These are phyloP conservation scores for Fusarium pseudonygamai DNA, from an alignment of 2,329 filamentous ascomycete genomes.

Conservation along the genomic window DNA sequence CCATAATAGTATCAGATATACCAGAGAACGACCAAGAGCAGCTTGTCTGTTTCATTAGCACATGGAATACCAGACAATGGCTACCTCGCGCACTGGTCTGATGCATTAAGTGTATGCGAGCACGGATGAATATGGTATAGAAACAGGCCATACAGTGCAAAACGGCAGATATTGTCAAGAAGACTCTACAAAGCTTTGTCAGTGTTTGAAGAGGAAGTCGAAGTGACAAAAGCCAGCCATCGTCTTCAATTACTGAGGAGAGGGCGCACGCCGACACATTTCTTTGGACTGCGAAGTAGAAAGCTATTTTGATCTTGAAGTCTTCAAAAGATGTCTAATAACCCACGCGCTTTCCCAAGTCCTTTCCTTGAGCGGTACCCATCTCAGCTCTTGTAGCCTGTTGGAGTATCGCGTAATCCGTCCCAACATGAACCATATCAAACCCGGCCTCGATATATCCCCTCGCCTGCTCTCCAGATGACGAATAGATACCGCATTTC, in stretches of 20 bases:
- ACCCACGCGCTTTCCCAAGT: not conserved
- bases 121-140: constrained; percentile 40
- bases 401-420: not conserved
- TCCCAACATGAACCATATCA: constrained; percentile 10
- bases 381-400: not conserved
- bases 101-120: constrained; percentile 50
- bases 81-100: constrained; percentile 49
- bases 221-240: not conserved
- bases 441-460: constrained; percentile 6
- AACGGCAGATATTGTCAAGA: constrained; percentile 57
- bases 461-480: not conserved
- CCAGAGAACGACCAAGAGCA: accelerated
- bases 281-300: not conserved
- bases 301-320: not conserved
- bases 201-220: not conserved
- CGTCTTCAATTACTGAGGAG: not conserved
- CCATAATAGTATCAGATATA: accelerated
- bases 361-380: not conserved
- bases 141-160: constrained; percentile 61
- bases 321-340: not conserved
- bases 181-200: constrained; percentile 48
- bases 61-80: constrained; percentile 51
- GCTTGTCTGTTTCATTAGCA: constrained; percentile 50
- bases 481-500: constrained; percentile 7
- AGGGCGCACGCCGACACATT: not conserved